These are phyloP conservation scores for Exophiala bonariae DNA, from an alignment of 2,329 filamentous ascomycete genomes.

Conservation along the genomic window DNA sequence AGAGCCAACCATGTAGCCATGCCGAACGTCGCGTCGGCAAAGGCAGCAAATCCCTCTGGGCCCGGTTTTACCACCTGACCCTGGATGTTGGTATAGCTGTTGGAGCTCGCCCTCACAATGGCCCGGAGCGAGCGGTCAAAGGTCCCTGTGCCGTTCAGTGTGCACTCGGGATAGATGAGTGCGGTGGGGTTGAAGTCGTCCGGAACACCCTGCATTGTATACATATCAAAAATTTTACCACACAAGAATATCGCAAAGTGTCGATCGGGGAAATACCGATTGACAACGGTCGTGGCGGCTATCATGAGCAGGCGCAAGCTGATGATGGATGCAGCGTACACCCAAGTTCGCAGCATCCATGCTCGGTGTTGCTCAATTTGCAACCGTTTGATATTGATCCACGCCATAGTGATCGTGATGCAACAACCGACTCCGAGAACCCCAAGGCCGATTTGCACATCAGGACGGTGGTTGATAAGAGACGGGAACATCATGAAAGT, in stretches of 20 bases:
- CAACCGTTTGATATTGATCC: constrained; percentile 58
- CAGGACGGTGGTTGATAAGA: constrained; percentile 55
- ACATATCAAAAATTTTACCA: no score
- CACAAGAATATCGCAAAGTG: no score
- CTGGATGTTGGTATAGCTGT: no score
- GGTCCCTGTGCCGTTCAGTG: no score
- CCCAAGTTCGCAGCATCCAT: constrained; percentile 63
- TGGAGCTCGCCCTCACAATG: no score
- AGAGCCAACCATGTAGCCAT: constrained; percentile 56
- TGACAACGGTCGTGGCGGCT: constrained; percentile 41
- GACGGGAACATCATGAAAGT: constrained; percentile 55
- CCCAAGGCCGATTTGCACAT: constrained; percentile 49
- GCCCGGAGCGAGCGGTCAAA: no score
- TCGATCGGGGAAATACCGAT: no score
- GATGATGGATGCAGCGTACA: constrained; percentile 38
- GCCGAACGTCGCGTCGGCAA: constrained; percentile 53
- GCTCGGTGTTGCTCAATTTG: constrained; percentile 65
- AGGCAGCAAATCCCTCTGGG: constrained; percentile 40
- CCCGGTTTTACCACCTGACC: no score
- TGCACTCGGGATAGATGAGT: no score
- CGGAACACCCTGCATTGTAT: no score
- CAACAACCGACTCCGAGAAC: constrained; percentile 48
- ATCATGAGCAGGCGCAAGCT: constrained; percentile 37
- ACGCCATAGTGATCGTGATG: constrained; percentile 47
- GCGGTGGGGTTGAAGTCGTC: no score